Conservation (phyloP, 805 yeast genomes). For the Danielozyma ontarioensis region DNA sequence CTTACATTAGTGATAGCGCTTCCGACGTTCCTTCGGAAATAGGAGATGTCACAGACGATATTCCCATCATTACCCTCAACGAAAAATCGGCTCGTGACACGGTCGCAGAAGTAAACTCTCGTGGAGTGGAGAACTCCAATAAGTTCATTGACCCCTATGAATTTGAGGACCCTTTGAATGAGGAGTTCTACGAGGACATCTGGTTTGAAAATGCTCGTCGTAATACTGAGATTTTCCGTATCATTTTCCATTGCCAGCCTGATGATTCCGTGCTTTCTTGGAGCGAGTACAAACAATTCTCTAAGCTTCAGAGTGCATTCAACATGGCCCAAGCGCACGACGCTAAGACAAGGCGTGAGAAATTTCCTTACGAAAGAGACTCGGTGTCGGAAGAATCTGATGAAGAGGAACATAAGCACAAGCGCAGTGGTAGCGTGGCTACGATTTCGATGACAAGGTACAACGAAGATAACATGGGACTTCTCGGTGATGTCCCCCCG, state of each 20-base stretch:
- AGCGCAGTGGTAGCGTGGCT: constrained; percentile 9
- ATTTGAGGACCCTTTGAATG: constrained; percentile 81
- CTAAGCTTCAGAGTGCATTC: constrained; percentile 58
- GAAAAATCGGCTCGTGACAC: constrained; percentile 39
- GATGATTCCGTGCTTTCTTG: constrained; percentile 87
- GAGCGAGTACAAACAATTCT: constrained; percentile 78
- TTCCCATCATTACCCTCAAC: constrained; percentile 40
- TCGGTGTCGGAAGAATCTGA: constrained; percentile 9
- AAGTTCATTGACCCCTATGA: constrained; percentile 78
- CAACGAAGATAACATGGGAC: not conserved
- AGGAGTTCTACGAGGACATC: constrained; percentile 75
- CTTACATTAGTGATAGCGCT: not conserved
- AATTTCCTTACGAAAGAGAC: constrained; percentile 10
- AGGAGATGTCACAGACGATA: constrained; percentile 6
- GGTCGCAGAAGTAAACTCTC: constrained; percentile 34
- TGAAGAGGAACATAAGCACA: constrained; percentile 4
- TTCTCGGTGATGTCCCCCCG: not conserved
- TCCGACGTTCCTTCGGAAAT: constrained; percentile 1
- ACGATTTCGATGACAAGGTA: not conserved
- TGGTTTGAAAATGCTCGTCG: constrained; percentile 82
- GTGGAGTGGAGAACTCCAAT: constrained; percentile 28
- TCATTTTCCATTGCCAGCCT: constrained; percentile 91
- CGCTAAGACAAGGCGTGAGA: constrained; percentile 22
- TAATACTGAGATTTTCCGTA: constrained; percentile 75
- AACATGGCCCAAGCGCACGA: constrained; percentile 31